Evolutionary conservation across 2,329 filamentous ascomycete species (phyloP), one percentile per base, ranked within the genome.

Genomic region (Lomentospora prolificans): DNA sequence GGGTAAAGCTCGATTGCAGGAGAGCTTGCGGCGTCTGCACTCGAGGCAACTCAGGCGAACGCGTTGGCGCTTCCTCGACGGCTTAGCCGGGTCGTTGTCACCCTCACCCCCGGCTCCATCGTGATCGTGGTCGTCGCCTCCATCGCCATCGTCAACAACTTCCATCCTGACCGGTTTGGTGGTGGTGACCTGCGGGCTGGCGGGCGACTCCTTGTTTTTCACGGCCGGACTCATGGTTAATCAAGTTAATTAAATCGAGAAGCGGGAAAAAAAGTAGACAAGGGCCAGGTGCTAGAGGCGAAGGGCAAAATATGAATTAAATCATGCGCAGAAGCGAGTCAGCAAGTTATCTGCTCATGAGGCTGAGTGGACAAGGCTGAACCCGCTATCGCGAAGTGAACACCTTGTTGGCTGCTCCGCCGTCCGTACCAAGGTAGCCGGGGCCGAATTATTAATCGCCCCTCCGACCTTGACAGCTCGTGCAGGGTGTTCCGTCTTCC

Each of bases 21-120:
- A 82, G 36, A 83, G 71, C 69, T 84, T 84, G 56, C 80, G 73
- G 55, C 80, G 74, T 44, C 80, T 77, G 61, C 80, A 84, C 62
- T 82, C 80, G 44, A 83, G 73, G 60, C 80, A 84, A 51, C 78
- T 81, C 46, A 84, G 72, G 14, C 80, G 72, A 50, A 83, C 77
- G 36, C 80, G 74, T 69, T 83, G 80, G 30, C 80, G 70, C 69
- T 84, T 84, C 58, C 80, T 25, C 1, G 54, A 51, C 1, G 54
- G 54, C 28, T 56, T 50, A 3, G 19, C 46, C 12, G 31, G 8
- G 46, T 50, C 46, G 4, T 25, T 36, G 9, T 54, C 33, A 36
- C 39, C 52, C 12, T 46, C 33, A 17, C 30, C 30, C 6, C 27
- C 46, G 3, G 31, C 48, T 12, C 17, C 41, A 22, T 55, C 41